A percentile compares a stretch with the other conserved stretches of the same genome.
Evolutionary conservation across 2,329 filamentous ascomycete species (phyloP).

Genomic region (Arthroderma sp.): DNA sequence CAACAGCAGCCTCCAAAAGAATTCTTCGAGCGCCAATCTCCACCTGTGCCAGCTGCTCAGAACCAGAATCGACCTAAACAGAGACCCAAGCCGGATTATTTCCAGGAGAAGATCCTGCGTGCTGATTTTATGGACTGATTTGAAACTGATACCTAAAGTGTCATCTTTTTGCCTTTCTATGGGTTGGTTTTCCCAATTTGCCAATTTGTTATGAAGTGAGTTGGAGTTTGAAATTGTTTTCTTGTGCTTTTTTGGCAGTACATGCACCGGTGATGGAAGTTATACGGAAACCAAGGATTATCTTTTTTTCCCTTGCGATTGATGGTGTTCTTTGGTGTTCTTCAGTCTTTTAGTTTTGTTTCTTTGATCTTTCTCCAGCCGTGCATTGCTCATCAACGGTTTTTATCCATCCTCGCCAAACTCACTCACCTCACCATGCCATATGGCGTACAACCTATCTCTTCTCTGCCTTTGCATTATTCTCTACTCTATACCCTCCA

Average conservation of each 20-base stretch:
- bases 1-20: slow-evolving; percentile 19
- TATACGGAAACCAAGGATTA: no score
- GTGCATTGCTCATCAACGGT: no score
- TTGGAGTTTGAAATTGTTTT: not conserved
- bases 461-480: no score
- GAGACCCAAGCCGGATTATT: slow-evolving; percentile 69
- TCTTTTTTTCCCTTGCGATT: no score
- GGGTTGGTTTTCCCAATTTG: not conserved
- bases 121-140: slow-evolving; percentile 89
- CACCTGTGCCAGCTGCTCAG: slow-evolving; percentile 1
- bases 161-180: not conserved
- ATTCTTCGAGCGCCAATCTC: slow-evolving; percentile 5
- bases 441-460: no score
- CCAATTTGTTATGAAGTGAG: not conserved
- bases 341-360: no score
- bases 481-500: no score
- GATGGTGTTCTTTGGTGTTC: no score
- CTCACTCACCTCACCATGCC: no score
- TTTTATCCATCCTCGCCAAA: no score
- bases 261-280: no score
- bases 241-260: not conserved
- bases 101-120: slow-evolving; percentile 93
- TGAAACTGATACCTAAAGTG: slow-evolving; percentile 12
- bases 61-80: slow-evolving; percentile 31
- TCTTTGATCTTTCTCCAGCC: no score